phyloP scores from a whole-genome alignment of 495 filamentous ascomycete species.

The Trichocladium antarcticum region DNA sequence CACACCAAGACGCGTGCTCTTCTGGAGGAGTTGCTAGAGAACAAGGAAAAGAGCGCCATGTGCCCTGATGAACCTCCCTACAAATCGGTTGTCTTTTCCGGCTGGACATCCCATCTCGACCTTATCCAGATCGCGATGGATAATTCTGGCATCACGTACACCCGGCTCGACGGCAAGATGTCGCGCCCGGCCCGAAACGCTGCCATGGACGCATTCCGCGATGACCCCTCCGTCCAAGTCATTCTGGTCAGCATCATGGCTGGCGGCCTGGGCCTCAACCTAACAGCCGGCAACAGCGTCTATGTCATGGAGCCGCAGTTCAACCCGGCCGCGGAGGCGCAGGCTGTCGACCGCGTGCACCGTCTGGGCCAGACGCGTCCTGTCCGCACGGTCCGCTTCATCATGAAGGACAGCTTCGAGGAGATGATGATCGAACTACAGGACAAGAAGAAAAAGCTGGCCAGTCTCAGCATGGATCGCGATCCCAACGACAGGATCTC shows the following conservation, averaged over 20 bases:
- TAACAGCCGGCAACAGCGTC: conserved; percentile 72
- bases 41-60: conserved; percentile 47
- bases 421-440: conserved; percentile 86
- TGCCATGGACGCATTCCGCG: conserved; percentile 64
- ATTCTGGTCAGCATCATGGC: conserved; percentile 88
- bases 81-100: conserved; percentile 87
- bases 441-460: conserved; percentile 79
- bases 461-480: conserved; percentile 70
- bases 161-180: conserved; percentile 87
- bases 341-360: conserved; percentile 90
- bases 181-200: conserved; percentile 53
- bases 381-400: conserved; percentile 69
- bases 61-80: conserved; percentile 53
- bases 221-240: conserved; percentile 59
- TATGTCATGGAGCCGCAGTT: conserved; percentile 98
- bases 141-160: conserved; percentile 52
- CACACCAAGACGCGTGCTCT: conserved; percentile 85
- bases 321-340: conserved; percentile 88
- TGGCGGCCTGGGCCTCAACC: conserved; percentile 83
- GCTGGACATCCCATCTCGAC: conserved; percentile 89
- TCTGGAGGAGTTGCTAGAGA: conserved; percentile 50
- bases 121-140: conserved; percentile 79
- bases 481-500: conserved; percentile 41
- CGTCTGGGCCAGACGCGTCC: conserved; percentile 79
- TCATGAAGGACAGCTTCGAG: conserved; percentile 86